phyloP scores from a whole-genome alignment of 495 filamentous ascomycete species.

The Tirmania nivea region DNA sequence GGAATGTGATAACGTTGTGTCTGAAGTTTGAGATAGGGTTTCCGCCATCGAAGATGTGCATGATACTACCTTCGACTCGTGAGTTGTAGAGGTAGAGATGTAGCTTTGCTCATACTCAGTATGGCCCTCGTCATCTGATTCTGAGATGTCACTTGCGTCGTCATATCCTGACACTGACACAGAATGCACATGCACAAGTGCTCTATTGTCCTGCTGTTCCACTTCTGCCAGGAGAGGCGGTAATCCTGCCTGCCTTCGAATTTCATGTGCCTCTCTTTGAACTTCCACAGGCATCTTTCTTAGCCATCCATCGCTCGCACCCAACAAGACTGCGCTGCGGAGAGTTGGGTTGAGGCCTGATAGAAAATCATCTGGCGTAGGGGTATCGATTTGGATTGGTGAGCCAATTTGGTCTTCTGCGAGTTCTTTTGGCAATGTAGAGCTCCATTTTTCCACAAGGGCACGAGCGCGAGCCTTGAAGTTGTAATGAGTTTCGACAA shows the following conservation, averaged over 20 bases:
- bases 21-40: background rate
- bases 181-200: background rate
- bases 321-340: no score
- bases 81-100: background rate
- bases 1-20: background rate
- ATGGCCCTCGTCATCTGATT: background rate
- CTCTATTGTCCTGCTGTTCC: background rate
- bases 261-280: background rate
- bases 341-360: no score
- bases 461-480: background rate
- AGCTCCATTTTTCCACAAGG: background rate
- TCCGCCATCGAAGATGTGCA: background rate
- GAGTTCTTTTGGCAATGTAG: background rate
- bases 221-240: background rate
- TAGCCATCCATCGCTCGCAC: background rate
- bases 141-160: background rate
- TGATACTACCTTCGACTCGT: background rate
- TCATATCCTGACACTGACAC: background rate
- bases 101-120: background rate
- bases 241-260: background rate
- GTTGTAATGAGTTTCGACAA: background rate
- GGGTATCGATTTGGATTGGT: no score
- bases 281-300: background rate
- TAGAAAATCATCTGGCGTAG: no score
- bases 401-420: no score